Base-by-base conservation (phyloP, 2,329 filamentous ascomycete species). In the Hymenotorrendiella dingleyae region DNA sequence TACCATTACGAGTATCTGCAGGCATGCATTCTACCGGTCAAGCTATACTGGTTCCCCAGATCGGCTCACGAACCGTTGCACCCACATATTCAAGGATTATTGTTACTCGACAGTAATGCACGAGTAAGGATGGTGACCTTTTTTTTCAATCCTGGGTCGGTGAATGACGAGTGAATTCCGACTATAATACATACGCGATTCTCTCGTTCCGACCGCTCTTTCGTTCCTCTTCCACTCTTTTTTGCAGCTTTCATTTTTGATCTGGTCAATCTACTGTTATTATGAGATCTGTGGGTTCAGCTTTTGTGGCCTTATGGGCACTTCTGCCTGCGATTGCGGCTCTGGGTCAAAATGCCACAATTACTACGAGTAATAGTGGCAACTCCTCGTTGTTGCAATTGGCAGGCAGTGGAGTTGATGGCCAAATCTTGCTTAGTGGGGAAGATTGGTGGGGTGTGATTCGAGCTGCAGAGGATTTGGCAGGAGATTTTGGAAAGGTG, bases 401-500 rank as follows among this genome's bases (percentile, higher is more conserved):
- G n/a, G 54, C 49, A 17, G 54, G 56, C 4, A 36, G 40, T 11
- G 49, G 49, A 61, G 66, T 62, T 10, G 52, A 61, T 37, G 65
- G 70, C 0, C 71, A 75, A 55, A 76, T 82, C 38, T 64, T 74
- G 3, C 67, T 80, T n/a, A 74, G 76, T 8, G 54, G 61, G 16
- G 65, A 74, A 42, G 82, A 86, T 46, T 83, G 76, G 67, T 81
- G 78, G 64, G 82, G 80, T 43, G 82, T 86, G 1, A 70, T 84
- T 41, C 73, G 82, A 20, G 80, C 79, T 4, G 82, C 80, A 0
- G 70, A 78, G 28, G 82, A 87, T 60, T 69, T 87, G 8, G 79
- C 80, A 0, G 56, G 68, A 4, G 83, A 87, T 60, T 84, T 87
- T 63, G 81, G 81, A 12, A 74, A 78, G n/a, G 80, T 86, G 4